Conservation (phyloP, 148 eudicot genomes). For the Rhododendron griersonianum region DNA sequence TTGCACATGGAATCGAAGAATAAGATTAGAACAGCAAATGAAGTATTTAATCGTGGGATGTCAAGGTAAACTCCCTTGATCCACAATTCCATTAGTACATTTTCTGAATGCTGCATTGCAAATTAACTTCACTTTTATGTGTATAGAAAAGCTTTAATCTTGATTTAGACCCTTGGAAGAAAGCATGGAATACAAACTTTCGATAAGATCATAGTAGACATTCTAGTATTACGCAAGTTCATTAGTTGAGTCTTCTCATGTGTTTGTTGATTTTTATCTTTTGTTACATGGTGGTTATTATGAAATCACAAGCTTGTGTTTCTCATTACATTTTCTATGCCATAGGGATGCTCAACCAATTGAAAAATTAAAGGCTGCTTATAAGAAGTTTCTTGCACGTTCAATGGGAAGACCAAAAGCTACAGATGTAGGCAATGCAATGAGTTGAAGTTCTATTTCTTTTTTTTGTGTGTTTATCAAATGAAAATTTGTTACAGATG, state of each 20-base stretch:
- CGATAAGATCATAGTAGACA: not conserved
- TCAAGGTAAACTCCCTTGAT: conserved; percentile 48
- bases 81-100: not conserved
- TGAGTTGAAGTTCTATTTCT: not conserved
- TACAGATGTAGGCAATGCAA: conserved; percentile 45
- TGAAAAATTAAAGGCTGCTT: conserved; percentile 27
- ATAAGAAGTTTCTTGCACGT: conserved; percentile 31
- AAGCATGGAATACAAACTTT: conserved; percentile 1
- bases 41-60: conserved; percentile 68
- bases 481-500: conserved; percentile 2
- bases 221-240: not conserved
- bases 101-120: not conserved
- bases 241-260: not conserved
- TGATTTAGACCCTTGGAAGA: not conserved
- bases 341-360: conserved; percentile 45
- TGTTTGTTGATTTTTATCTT: not conserved
- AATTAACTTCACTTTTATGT: not conserved
- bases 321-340: conserved; percentile 7
- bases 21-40: conserved; percentile 77
- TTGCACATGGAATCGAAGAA: conserved; percentile 71
- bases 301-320: conserved; percentile 1
- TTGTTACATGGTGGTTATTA: not conserved
- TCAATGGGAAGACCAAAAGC: conserved; percentile 61
- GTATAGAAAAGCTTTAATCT: not conserved
- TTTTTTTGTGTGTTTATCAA: conserved; percentile 3